phyloP scores from a whole-genome alignment of 2,329 filamentous ascomycete species.

The Fonsecaea nubica region DNA sequence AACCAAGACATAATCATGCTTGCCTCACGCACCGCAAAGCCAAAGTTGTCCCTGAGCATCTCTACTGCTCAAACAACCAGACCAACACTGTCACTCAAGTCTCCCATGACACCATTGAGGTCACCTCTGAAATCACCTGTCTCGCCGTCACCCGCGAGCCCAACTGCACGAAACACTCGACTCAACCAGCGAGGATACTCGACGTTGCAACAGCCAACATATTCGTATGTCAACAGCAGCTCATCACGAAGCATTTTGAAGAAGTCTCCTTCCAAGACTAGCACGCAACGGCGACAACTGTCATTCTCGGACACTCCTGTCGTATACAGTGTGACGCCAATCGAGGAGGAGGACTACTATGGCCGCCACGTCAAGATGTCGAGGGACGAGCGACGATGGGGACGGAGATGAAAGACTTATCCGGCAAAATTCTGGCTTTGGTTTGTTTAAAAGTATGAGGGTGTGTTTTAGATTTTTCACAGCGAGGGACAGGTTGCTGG shows the following conservation, averaged over 20 bases:
- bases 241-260: slow-evolving; percentile 57
- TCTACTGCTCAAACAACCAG: slow-evolving; percentile 45
- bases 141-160: slow-evolving; percentile 51
- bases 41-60: slow-evolving; percentile 57
- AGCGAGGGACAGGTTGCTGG: neutral
- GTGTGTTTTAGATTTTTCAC: slow-evolving; percentile 16
- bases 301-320: slow-evolving; percentile 53
- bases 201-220: slow-evolving; percentile 49
- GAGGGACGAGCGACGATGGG: slow-evolving; percentile 56
- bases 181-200: slow-evolving; percentile 49
- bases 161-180: slow-evolving; percentile 48
- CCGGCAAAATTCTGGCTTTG: slow-evolving; percentile 7
- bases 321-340: slow-evolving; percentile 56
- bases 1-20: slow-evolving; percentile 44
- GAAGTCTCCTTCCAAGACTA: slow-evolving; percentile 44
- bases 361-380: slow-evolving; percentile 55
- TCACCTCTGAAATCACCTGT: slow-evolving; percentile 54
- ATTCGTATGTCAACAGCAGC: slow-evolving; percentile 53
- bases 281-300: slow-evolving; percentile 46
- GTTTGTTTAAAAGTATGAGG: slow-evolving; percentile 13
- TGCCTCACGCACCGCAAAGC: slow-evolving; percentile 51
- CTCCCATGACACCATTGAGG: slow-evolving; percentile 48
- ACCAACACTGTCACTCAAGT: slow-evolving; percentile 52
- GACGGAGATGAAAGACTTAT: slow-evolving; percentile 42
- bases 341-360: slow-evolving; percentile 58